Evolutionary conservation across 768 basidiomycete genomes (phyloP).

Genomic region (Phlebiopsis gigantea): DNA sequence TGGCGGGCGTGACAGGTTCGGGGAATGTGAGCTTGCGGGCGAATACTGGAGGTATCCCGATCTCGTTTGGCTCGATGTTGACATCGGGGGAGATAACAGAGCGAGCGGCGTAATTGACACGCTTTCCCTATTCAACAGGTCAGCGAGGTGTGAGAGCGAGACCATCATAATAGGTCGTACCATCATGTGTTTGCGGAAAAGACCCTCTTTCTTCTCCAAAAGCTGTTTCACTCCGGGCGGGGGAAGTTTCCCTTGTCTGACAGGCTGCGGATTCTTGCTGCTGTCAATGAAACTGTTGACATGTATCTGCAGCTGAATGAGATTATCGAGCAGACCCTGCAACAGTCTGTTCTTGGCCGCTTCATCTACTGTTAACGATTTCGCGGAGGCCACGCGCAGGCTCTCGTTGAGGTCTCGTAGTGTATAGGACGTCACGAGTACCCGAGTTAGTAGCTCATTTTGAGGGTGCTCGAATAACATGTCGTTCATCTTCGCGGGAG

Average conservation of each 20-base stretch:
- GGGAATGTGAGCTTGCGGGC: slow-evolving; percentile 96
- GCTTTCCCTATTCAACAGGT: slow-evolving; percentile 70
- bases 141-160: background rate
- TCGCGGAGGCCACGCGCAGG: slow-evolving; percentile 60
- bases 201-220: slow-evolving; percentile 96
- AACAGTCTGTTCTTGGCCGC: slow-evolving; percentile 53
- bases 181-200: slow-evolving; percentile 99
- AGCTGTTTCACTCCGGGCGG: slow-evolving; percentile 94
- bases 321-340: slow-evolving; percentile 64
- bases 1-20: slow-evolving; percentile 90
- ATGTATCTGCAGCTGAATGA: slow-evolving; percentile 89
- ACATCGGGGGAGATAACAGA: slow-evolving; percentile 99
- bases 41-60: slow-evolving; percentile 96
- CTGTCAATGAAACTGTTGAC: slow-evolving; percentile 98
- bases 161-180: slow-evolving; percentile 36
- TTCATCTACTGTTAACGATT: slow-evolving; percentile 55
- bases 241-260: slow-evolving; percentile 83
- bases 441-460: slow-evolving; percentile 80
- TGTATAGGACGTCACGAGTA: slow-evolving; percentile 75
- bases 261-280: slow-evolving; percentile 85
- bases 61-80: slow-evolving; percentile 98
- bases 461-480: slow-evolving; percentile 94
- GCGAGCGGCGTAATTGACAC: slow-evolving; percentile 98
- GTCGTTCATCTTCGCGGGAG: slow-evolving; percentile 87
- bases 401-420: slow-evolving; percentile 72